Base-by-base conservation (phyloP, 768 basidiomycete species). In the Cystobasidium tubakii region DNA sequence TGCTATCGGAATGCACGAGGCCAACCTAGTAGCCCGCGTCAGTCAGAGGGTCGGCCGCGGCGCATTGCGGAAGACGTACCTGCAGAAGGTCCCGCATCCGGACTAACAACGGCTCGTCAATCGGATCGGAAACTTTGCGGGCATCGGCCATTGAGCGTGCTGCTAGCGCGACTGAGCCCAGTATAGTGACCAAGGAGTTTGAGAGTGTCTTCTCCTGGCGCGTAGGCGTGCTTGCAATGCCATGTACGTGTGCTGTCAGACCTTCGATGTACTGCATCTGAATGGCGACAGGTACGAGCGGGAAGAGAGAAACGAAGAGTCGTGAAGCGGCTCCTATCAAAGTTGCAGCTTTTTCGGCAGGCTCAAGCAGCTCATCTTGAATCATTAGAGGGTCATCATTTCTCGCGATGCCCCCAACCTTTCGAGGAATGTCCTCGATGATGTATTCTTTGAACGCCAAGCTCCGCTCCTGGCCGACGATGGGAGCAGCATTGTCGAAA, bases 251-350 rank as follows among this genome's bases (percentile, higher is more conserved):
- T 17, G 9, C 57, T 80, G 78, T 43, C 96, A 82, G 42, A 86
- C 85, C 0, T 90, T 84, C 77, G 97, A 97, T 1, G 97, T 84
- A 53, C 89, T 87, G n/a, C 98, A 88, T 0, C 92, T 90, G 6
- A 89, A 87, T 80, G 97, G 90, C 31, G 96, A 89, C 12, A 92
- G 89, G 3, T 89, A 86, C 0, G 91, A 92, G 0, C 86, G 84
- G 1, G 93, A 84, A 1, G 93, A 88, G 9, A 90, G 87, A 9
- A 90, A 86, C 81, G 53, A 85, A 85, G 73, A 62, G 57, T 29
- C 25, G 57, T 4, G 57, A 6, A 12, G 57, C 15, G 4, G 36
- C 15, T 3, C 15, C 29, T 3, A 62, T 3, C 29, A 39, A 29
- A 15, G n/a, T 39, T 19, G 36, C 57, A 31, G 15, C 13, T 29